These are phyloP conservation scores for Aphanomyces cochlioides DNA, from an alignment of 352 stramenopile genomes.

Conservation along the genomic window DNA sequence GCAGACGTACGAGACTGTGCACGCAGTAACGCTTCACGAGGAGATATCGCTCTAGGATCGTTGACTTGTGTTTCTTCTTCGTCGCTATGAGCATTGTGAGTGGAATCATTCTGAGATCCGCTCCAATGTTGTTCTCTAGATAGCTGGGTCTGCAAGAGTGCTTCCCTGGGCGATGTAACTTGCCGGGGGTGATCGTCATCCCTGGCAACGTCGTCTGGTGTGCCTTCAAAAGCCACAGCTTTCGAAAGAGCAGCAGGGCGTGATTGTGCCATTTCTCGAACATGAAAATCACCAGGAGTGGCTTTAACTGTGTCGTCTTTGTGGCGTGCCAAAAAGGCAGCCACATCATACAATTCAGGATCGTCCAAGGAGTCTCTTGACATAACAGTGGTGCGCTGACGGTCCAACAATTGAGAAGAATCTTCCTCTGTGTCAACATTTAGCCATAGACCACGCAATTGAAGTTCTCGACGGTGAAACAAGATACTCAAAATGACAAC, in stretches of 20 bases:
- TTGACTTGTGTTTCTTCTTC: background rate
- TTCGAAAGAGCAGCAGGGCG: background rate
- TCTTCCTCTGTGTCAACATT: background rate
- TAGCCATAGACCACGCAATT: conserved; percentile 24
- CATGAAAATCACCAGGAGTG: background rate
- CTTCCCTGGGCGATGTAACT: background rate
- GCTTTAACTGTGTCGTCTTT: conserved; percentile 3
- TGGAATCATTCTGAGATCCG: no score
- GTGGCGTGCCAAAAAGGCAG: conserved; percentile 20
- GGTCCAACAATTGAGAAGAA: background rate
- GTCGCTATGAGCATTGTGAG: background rate
- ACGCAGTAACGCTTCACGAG: conserved; percentile 7
- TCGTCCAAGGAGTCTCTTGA: conserved; percentile 25
- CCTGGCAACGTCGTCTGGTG: background rate
- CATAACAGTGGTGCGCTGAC: background rate
- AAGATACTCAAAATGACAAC: conserved; percentile 49
- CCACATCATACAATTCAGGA: conserved; percentile 1
- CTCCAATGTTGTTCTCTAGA: no score
- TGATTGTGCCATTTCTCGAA: no score
- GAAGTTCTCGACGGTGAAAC: conserved; percentile 26
- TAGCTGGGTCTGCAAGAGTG: background rate
- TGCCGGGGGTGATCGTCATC: background rate
- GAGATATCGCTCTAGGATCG: background rate
- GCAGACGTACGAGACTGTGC: background rate
- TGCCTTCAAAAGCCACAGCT: background rate